A percentile compares a stretch with the other conserved stretches of the same genome.
Conservation (phyloP, 768 basidiomycete species). For the Mycena maculata region DNA sequence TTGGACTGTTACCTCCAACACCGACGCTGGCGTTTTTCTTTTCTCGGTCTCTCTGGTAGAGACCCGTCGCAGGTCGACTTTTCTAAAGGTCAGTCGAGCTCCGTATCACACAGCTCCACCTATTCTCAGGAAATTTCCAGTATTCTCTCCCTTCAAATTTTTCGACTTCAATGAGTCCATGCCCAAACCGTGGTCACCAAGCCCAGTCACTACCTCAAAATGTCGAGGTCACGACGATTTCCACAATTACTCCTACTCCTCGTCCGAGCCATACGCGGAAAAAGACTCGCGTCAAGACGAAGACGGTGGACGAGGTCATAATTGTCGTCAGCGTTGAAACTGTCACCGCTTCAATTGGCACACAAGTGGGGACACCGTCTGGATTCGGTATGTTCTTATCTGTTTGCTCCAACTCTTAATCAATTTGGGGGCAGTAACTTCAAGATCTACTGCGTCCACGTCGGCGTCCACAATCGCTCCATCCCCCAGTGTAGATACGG, state of each 20-base stretch:
- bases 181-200: not conserved
- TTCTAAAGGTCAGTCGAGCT: not conserved
- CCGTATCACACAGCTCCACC: too few relatives aligned
- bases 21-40: not conserved
- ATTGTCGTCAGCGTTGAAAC: slow-evolving; percentile 1
- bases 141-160: not conserved
- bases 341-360: not conserved
- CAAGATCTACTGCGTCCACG: not conserved
- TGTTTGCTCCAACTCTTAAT: not conserved
- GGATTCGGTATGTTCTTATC: slow-evolving; percentile 5
- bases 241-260: not conserved
- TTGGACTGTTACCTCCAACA: not conserved
- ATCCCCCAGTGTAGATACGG: too few relatives aligned
- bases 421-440: not conserved
- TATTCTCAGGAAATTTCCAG: not conserved
- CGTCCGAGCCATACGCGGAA: not conserved
- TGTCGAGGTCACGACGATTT: slow-evolving; percentile 5
- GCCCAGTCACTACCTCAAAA: not conserved
- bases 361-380: not conserved
- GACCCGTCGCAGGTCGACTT: slow-evolving; percentile 29
- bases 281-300: not conserved
- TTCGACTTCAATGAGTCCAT: slow-evolving; percentile 15
- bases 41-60: slow-evolving; percentile 28
- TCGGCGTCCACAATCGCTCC: not conserved
- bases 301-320: slow-evolving; percentile 10